phyloP scores from a whole-genome alignment of 352 stramenopile genomes.

The Globisporangium carolinianum region DNA sequence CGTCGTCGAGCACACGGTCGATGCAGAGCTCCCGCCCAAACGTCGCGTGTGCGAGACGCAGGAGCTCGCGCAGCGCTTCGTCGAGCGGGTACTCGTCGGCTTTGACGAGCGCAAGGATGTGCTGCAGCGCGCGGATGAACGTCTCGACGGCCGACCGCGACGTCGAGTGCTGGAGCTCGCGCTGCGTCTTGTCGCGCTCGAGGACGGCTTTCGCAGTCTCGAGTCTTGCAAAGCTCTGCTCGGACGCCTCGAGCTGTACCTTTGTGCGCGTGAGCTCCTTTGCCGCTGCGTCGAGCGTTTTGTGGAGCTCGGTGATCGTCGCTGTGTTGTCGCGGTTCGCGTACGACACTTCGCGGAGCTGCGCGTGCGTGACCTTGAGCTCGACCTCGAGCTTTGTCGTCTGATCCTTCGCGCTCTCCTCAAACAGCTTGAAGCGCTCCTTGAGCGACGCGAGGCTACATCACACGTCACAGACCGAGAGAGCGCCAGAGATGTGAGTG shows the following conservation, averaged over 20 bases:
- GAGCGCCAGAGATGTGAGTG: background rate
- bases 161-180: slow-evolving; percentile 43
- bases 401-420: slow-evolving; percentile 68
- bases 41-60: slow-evolving; percentile 49
- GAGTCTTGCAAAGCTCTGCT: slow-evolving; percentile 33
- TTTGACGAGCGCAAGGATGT: slow-evolving; percentile 68
- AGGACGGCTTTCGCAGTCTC: slow-evolving; percentile 51
- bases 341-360: slow-evolving; percentile 71
- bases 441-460: slow-evolving; percentile 49
- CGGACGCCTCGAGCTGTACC: slow-evolving; percentile 24
- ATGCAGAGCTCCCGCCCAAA: slow-evolving; percentile 51
- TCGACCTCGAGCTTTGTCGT: slow-evolving; percentile 80
- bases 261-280: slow-evolving; percentile 45
- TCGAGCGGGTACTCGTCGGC: slow-evolving; percentile 72
- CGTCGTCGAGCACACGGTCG: slow-evolving; percentile 41
- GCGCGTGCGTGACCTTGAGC: slow-evolving; percentile 59
- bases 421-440: slow-evolving; percentile 73
- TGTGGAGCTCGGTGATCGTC: slow-evolving; percentile 52
- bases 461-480: background rate
- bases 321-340: slow-evolving; percentile 65
- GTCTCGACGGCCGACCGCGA: slow-evolving; percentile 41
- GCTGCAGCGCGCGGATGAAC: slow-evolving; percentile 56
- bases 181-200: slow-evolving; percentile 48
- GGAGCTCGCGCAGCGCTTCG: slow-evolving; percentile 63
- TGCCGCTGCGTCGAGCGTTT: slow-evolving; percentile 34